These are phyloP conservation scores for Canna indica DNA, from an alignment of 176 grass and related monocot genomes.

Conservation along the genomic window DNA sequence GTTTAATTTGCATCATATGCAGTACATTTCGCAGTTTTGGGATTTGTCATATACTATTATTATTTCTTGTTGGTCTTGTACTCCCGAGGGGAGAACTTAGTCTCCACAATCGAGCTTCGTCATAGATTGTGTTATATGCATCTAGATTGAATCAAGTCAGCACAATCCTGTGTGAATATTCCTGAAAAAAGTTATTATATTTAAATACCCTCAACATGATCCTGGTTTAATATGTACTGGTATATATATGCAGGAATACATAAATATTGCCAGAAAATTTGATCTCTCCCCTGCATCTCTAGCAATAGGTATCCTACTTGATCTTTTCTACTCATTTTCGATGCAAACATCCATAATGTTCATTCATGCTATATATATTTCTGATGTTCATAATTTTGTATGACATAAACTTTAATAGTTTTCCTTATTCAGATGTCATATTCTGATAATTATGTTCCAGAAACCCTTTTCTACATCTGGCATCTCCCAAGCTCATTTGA, in stretches of 20 bases:
- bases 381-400: neutral
- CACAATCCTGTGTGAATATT: neutral
- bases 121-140: too few species aligned
- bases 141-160: too few species aligned
- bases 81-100: too few species aligned
- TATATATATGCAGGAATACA: slow-evolving; percentile 53
- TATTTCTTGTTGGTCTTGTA: too few species aligned
- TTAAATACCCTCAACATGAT: neutral
- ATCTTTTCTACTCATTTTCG: neutral
- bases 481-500: neutral
- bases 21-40: too few species aligned
- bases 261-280: slow-evolving; percentile 37
- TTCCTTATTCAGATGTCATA: neutral
- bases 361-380: neutral
- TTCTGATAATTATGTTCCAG: neutral
- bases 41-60: too few species aligned
- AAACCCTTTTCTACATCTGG: neutral
- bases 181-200: neutral
- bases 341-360: neutral
- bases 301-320: slow-evolving; percentile 42
- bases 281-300: slow-evolving; percentile 56
- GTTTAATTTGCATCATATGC: too few species aligned
- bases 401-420: neutral
- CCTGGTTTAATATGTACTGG: neutral
- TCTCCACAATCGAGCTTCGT: too few species aligned